Evolutionary conservation across 2,329 filamentous ascomycete species (phyloP).

Genomic region (Uncinocarpus reesii): DNA sequence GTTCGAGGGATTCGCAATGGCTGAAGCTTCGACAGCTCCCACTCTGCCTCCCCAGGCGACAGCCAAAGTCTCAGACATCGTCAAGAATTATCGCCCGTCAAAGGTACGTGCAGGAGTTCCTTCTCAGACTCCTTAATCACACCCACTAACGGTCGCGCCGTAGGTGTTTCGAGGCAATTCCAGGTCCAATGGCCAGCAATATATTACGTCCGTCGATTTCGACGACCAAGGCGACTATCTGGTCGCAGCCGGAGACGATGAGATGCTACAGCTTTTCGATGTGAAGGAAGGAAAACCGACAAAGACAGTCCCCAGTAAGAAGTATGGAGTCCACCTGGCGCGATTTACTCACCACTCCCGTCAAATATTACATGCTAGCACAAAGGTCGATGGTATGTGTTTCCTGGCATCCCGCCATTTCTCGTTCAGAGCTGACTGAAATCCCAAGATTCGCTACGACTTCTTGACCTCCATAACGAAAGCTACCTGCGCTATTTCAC

Average conservation of each 20-base stretch:
- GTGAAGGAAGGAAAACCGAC: conserved; percentile 80
- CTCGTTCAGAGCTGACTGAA: background rate
- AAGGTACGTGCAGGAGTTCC: conserved; percentile 46
- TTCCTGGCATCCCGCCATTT: background rate
- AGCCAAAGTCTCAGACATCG: conserved; percentile 61
- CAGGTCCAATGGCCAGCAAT: conserved; percentile 39
- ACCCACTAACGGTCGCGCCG: background rate
- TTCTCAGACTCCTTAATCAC: background rate
- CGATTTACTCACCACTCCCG: conserved; percentile 87
- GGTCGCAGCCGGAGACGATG: conserved; percentile 84
- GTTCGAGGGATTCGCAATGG: conserved; percentile 15
- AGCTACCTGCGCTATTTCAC: conserved; percentile 93
- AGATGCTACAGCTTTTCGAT: conserved; percentile 92
- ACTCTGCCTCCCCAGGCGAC: conserved; percentile 20
- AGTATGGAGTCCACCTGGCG: conserved; percentile 90
- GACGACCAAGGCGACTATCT: conserved; percentile 89
- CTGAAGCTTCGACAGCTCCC: conserved; percentile 21
- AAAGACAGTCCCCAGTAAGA: conserved; percentile 85
- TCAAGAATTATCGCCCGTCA: conserved; percentile 65
- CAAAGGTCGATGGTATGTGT: conserved; percentile 70
- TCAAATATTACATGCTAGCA: conserved; percentile 90
- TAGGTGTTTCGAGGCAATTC: conserved; percentile 26
- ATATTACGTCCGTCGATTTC: conserved; percentile 86
- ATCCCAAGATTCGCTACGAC: conserved; percentile 61
- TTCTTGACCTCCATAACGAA: conserved; percentile 84